A percentile compares a stretch with the other conserved stretches of the same genome.
Evolutionary conservation across 202 grass and related monocot species (phyloP).

Genomic region (Musa balbisiana): DNA sequence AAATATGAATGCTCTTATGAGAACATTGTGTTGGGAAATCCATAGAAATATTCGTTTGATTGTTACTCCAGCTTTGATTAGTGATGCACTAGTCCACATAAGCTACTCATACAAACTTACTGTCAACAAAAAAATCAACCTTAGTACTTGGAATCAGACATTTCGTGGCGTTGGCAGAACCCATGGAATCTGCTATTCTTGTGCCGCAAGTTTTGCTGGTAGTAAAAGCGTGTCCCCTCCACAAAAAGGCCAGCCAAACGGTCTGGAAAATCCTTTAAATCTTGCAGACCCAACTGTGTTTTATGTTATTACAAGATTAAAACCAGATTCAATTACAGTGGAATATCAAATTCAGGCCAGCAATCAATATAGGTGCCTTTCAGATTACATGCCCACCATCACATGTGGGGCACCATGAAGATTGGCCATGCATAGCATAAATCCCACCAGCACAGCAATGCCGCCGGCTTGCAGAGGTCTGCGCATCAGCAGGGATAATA

Average conservation of each 20-base stretch:
- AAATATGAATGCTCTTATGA: too few species aligned
- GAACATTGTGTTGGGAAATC: too few species aligned
- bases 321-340: not conserved
- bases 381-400: too few species aligned
- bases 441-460: too few species aligned
- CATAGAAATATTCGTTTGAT: too few species aligned
- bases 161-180: conserved; percentile 56
- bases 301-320: conserved; percentile 19
- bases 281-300: conserved; percentile 56
- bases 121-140: conserved; percentile 27
- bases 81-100: not conserved
- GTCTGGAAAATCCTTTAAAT: conserved; percentile 63
- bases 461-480: too few species aligned
- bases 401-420: too few species aligned
- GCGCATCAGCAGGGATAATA: conserved; percentile 17
- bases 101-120: not conserved
- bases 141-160: conserved; percentile 89
- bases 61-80: too few species aligned
- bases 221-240: conserved; percentile 82
- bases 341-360: too few species aligned
- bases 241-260: conserved; percentile 89
- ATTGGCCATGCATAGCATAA: too few species aligned
- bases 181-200: conserved; percentile 71
- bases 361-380: too few species aligned
- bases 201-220: conserved; percentile 80